Conservation (phyloP, 139 green algal genomes). For the Asterochloris sp. region DNA sequence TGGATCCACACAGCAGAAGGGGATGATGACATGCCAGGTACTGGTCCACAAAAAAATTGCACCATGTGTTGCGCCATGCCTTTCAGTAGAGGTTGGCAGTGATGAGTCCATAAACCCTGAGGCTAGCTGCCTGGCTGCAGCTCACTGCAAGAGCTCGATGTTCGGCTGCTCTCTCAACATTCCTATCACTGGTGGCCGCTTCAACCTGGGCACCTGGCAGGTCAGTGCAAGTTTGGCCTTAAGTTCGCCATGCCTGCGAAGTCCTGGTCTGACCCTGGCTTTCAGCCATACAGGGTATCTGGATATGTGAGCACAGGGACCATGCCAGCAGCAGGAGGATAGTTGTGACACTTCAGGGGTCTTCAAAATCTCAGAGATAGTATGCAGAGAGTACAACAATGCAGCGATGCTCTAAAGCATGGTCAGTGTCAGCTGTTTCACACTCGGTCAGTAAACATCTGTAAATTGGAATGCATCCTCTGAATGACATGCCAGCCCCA, state of each 20-base stretch:
- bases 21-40: slow-evolving; percentile 59
- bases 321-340: slow-evolving; percentile 31
- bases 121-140: slow-evolving; percentile 15
- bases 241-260: background rate
- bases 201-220: slow-evolving; percentile 70
- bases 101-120: background rate
- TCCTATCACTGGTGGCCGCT: slow-evolving; percentile 50
- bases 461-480: too few species aligned
- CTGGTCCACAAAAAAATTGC: background rate
- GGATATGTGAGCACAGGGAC: slow-evolving; percentile 58
- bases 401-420: too few species aligned
- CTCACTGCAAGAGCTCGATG: slow-evolving; percentile 52
- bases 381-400: too few species aligned
- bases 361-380: too few species aligned
- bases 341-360: slow-evolving; percentile 48
- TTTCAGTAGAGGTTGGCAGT: too few species aligned
- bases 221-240: background rate
- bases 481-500: too few species aligned
- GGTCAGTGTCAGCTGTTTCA: too few species aligned
- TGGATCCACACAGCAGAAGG: slow-evolving; percentile 65
- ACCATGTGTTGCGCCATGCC: too few species aligned
- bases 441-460: too few species aligned
- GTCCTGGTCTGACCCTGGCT: background rate
- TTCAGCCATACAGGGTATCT: slow-evolving; percentile 39
- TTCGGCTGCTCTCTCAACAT: slow-evolving; percentile 57